Evolutionary conservation across 2,329 filamentous ascomycete species (phyloP), one percentile per base, ranked within the genome.

Genomic region (Penicillium sp.): DNA sequence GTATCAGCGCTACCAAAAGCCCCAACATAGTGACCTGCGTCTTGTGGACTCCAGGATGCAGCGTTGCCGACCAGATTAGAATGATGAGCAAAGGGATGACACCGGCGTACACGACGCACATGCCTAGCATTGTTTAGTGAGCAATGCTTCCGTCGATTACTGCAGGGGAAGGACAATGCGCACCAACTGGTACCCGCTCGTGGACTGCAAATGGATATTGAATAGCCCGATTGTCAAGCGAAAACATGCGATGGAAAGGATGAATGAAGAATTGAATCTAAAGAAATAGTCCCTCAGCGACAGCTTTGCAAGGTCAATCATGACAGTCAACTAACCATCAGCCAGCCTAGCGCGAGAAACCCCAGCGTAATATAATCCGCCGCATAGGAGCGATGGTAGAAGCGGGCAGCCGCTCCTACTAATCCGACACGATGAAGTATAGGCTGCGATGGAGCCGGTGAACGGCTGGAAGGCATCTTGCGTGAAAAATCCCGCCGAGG

Each of bases 181-280:
- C 75, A 86, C 85, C 66, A 11, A 95, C 83, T 6, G 89, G 77
- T 0, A 98, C 93, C 53, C 90, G 81, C 69, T 98, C 90, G 43
- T 85, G 71, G 48, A 85, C 77, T 24, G 93, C 89, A 70, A 95
- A 86, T 0, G 93, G 93, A 63, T 86, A 96, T 55, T 88, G 84
- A 50, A 97, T 89, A 43, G 82, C 76, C 25, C 87, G 78, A 66
- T 97, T 89, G 65, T 90, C 86, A 53, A 97, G 80, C 55, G 82
- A 86, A 73, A 98, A 97, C 82, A 96, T 86, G 71, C 88, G 89
- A 67, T 97, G 90, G 66, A 97, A 97, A 0, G 93, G 93, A 51
- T 85, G 83, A 59, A 88, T 78, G 56, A 86, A 76, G 59, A 86
- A 73, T 68, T 82, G 76, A 38, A 88, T 76, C 79, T 88, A 39